Percentiles rank a stretch among this genome's conserved stretches.
Conservation (phyloP, 176 grass and related monocot genomes). For the Saccharum spontaneum region DNA sequence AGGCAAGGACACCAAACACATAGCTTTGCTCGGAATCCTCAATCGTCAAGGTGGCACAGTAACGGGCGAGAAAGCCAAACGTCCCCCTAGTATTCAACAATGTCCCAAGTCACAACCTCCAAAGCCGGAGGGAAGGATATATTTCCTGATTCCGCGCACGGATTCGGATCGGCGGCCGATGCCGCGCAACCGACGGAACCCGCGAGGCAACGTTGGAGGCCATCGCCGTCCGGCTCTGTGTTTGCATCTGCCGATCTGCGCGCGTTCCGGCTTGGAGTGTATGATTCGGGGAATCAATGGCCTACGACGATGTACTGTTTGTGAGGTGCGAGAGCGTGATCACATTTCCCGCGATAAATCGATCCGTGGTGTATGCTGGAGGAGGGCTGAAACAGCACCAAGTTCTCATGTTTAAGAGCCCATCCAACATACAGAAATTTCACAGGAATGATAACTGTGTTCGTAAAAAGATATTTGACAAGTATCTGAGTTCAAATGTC, state of each 20-base stretch:
- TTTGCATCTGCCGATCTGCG: background rate
- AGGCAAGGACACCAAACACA: no score
- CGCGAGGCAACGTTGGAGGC: background rate
- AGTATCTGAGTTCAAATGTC: background rate
- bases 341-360: background rate
- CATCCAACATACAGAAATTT: no score
- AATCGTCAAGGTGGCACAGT: no score
- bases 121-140: background rate
- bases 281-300: conserved; percentile 26
- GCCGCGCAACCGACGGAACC: background rate
- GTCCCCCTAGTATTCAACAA: no score
- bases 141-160: background rate
- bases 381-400: no score
- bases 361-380: background rate
- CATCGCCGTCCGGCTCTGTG: conserved; percentile 6
- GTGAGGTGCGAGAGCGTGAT: background rate
- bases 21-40: no score
- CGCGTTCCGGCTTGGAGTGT: background rate
- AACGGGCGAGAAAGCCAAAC: no score
- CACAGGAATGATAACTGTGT: background rate
- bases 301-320: background rate
- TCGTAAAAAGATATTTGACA: conserved; percentile 3
- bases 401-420: no score
- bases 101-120: no score
- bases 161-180: conserved; percentile 6